Evolutionary conservation across 1,284 basidiomycete species (phyloP), one percentile per base, ranked within the genome.

Genomic region (Somion occarium): DNA sequence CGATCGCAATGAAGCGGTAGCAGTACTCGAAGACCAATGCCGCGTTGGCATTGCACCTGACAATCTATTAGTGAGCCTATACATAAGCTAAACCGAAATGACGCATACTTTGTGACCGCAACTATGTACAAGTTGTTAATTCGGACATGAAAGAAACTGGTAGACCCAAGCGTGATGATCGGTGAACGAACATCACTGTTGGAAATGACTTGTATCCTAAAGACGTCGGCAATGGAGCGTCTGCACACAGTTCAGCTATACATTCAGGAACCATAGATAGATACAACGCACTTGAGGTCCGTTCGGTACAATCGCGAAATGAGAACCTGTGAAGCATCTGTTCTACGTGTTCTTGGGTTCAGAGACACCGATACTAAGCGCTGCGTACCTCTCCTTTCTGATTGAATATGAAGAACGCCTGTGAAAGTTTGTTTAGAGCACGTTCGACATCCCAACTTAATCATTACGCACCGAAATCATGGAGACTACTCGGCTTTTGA

Each of bases 371-470:
- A 24, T 22, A 26, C n/a, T 24, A 48, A 46, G 19, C 48, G 11
- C 44, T 52, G 53, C 79, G 52, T 59, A 93, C 92, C 82, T 98
- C 95, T 66, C 94, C 95, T 71, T 97, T 97, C 71, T 93, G 91
- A 65, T 96, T 98, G 79, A 97, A 97, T 57, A 97, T 91, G 73
- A 98, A 98, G 82, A 98, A 95, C 48, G 92, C 94, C 91, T 94
- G 44, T 2, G 15, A 18, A 3, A 27, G 44, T 19, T 41, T 34
- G 43, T 22, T 11, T 39, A n/a, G 3, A 34, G 7, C 18, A n/a
- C 46, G 38, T n/a, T 46, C 34, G 34, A 34, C 38, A 30, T 38
- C 22, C 50, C 18, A 26, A 5, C 20, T 15, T 19, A 12, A 39
- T 12, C 2, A 2, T 38, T 15, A 59, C 73, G 63, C 52, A 74